A percentile compares a stretch with the other conserved stretches of the same genome.
These are phyloP conservation scores for Xylariaceae sp. DNA, from an alignment of 2,329 filamentous ascomycete species.

Conservation along the genomic window DNA sequence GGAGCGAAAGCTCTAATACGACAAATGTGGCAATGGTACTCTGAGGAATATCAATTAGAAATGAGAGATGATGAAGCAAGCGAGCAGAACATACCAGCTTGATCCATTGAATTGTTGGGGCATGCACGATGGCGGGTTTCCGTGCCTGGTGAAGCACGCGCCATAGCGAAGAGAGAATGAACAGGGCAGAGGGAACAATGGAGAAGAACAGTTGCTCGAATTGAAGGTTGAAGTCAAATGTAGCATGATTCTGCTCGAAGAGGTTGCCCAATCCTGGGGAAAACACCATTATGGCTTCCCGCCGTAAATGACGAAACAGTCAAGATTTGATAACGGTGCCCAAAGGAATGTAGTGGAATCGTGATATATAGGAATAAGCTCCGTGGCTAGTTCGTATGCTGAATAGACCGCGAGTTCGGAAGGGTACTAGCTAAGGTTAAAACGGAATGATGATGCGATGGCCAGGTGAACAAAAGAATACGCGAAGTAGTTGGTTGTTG, in stretches of 20 bases:
- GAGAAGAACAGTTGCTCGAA: slow-evolving; percentile 44
- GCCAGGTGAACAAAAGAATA: too few species aligned
- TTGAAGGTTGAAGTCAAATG: slow-evolving; percentile 38
- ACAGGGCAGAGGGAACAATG: slow-evolving; percentile 38
- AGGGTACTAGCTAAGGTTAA: too few species aligned
- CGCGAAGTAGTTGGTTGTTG: too few species aligned
- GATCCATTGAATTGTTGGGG: slow-evolving; percentile 35
- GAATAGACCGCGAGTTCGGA: too few species aligned
- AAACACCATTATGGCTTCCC: slow-evolving; percentile 10
- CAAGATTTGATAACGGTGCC: too few species aligned
- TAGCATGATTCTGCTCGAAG: slow-evolving; percentile 4
- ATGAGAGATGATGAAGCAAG: slow-evolving; percentile 3
- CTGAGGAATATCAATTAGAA: slow-evolving; percentile 23
- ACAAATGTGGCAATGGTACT: slow-evolving; percentile 30
- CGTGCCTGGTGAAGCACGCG: slow-evolving; percentile 35
- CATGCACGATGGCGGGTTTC: slow-evolving; percentile 42
- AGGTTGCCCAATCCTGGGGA: slow-evolving; percentile 1
- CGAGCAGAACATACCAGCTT: slow-evolving; percentile 35
- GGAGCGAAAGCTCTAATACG: slow-evolving; percentile 36
- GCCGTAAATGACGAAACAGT: too few species aligned
- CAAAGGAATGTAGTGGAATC: too few species aligned
- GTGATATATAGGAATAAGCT: too few species aligned
- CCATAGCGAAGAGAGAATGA: slow-evolving; percentile 40
- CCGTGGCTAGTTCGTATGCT: too few species aligned
- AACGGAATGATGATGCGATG: too few species aligned